Evolutionary conservation across 768 basidiomycete species (phyloP).

Genomic region (Trametes cinnabarina): DNA sequence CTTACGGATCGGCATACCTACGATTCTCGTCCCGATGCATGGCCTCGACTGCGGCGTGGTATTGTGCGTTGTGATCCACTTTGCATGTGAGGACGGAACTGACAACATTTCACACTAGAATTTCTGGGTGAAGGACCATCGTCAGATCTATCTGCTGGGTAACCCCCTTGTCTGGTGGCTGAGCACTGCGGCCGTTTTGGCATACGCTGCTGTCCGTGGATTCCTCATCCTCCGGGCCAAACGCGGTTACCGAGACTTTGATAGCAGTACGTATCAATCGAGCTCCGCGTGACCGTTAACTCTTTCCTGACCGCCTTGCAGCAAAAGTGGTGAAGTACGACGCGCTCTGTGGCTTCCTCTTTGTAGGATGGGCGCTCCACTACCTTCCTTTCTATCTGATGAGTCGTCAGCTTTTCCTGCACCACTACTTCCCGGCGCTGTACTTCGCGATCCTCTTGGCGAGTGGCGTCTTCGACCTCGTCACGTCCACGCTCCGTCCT

Average conservation of each 20-base stretch:
- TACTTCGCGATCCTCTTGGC: conserved; percentile 85
- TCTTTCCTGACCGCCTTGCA: conserved; percentile 32
- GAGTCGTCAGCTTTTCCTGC: conserved; percentile 94
- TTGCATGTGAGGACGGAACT: neutral
- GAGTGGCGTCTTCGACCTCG: conserved; percentile 78
- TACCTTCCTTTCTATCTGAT: conserved; percentile 98
- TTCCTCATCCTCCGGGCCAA: conserved; percentile 86
- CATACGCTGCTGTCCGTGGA: conserved; percentile 69
- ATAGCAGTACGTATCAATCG: conserved; percentile 64
- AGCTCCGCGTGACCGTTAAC: neutral
- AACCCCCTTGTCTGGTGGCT: conserved; percentile 95
- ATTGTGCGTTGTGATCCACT: conserved; percentile 61
- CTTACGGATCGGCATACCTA: conserved; percentile 92
- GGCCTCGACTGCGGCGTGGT: conserved; percentile 90
- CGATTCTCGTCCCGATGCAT: conserved; percentile 88
- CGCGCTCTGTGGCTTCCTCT: conserved; percentile 83
- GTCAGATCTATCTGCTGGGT: conserved; percentile 92
- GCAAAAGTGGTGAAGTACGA: conserved; percentile 93
- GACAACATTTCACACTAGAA: conserved; percentile 52
- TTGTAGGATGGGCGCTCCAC: conserved; percentile 89
- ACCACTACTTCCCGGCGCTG: conserved; percentile 97
- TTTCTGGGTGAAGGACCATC: conserved; percentile 98
- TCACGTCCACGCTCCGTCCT: conserved; percentile 76
- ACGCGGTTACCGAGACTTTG: conserved; percentile 88
- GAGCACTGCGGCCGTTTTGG: conserved; percentile 65